phyloP scores from a whole-genome alignment of 306 rosid species.

The Comarum palustre region DNA sequence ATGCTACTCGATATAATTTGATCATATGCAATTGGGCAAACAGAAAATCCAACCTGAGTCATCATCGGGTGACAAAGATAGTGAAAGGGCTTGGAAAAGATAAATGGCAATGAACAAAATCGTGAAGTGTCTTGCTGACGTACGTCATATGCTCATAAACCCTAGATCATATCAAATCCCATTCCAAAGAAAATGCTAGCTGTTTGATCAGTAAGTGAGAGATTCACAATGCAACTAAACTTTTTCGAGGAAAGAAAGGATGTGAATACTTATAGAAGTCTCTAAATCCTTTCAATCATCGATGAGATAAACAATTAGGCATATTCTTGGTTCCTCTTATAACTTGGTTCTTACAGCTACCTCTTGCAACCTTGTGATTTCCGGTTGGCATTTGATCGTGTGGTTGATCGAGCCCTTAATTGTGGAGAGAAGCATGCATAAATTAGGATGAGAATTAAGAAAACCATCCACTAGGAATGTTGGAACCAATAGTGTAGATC shows the following conservation, averaged over 20 bases:
- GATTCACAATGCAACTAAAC: conserved; percentile 18
- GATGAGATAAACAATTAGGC: not conserved
- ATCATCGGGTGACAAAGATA: not conserved
- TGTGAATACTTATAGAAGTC: conserved; percentile 26
- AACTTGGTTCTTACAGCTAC: not conserved
- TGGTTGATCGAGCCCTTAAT: not conserved
- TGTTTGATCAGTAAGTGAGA: not conserved
- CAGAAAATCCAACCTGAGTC: conserved; percentile 3
- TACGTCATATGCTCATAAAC: conserved; percentile 2
- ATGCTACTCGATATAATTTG: not conserved
- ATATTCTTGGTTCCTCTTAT: conserved; percentile 23
- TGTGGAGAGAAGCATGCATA: not conserved
- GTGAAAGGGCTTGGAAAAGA: conserved; percentile 6
- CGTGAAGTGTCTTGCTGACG: conserved; percentile 2
- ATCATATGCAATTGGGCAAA: not conserved
- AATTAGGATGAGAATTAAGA: not conserved
- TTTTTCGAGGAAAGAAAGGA: conserved; percentile 11
- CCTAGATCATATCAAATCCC: not conserved
- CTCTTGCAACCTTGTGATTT: conserved; percentile 7
- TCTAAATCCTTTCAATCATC: conserved; percentile 19
- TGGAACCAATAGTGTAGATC: conserved; percentile 12
- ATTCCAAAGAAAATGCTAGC: not conserved
- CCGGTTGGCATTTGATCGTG: conserved; percentile 6
- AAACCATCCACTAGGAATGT: not conserved
- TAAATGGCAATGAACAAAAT: conserved; percentile 10